These are phyloP conservation scores for Tylopilus sp. DNA, from an alignment of 1,284 basidiomycete genomes.

Conservation along the genomic window DNA sequence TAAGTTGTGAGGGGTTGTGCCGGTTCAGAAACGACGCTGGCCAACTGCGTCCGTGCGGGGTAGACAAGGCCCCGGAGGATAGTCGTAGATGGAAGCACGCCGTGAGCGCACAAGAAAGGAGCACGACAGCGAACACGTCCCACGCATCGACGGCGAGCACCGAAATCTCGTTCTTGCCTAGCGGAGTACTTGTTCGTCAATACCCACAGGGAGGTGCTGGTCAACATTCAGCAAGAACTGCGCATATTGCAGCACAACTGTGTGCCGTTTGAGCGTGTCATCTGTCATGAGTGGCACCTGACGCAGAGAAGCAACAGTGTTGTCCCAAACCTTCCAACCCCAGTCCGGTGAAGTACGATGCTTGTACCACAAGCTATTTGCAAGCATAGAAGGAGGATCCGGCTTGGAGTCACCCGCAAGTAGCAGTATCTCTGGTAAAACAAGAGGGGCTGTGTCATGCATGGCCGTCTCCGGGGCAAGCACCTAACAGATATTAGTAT, in stretches of 20 bases:
- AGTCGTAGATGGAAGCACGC: slow-evolving; percentile 76
- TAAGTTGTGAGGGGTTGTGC: slow-evolving; percentile 58
- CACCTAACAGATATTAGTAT: slow-evolving; percentile 46
- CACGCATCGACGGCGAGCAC: slow-evolving; percentile 70
- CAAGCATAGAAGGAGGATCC: slow-evolving; percentile 73
- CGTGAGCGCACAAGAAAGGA: slow-evolving; percentile 72
- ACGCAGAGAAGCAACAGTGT: slow-evolving; percentile 74
- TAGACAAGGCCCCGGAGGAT: slow-evolving; percentile 80
- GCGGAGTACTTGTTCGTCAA: slow-evolving; percentile 72
- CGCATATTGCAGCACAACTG: slow-evolving; percentile 72
- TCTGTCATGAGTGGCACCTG: slow-evolving; percentile 68
- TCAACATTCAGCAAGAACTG: slow-evolving; percentile 77
- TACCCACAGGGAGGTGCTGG: slow-evolving; percentile 75
- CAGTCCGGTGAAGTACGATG: slow-evolving; percentile 77
- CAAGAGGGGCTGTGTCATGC: slow-evolving; percentile 65
- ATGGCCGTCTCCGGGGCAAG: slow-evolving; percentile 58
- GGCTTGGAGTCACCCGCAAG: slow-evolving; percentile 66
- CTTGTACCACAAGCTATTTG: slow-evolving; percentile 82
- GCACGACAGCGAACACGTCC: slow-evolving; percentile 70
- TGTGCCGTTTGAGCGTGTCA: slow-evolving; percentile 57
- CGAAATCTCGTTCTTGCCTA: slow-evolving; percentile 75
- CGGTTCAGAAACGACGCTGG: slow-evolving; percentile 49
- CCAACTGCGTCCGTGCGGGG: slow-evolving; percentile 73
- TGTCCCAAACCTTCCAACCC: slow-evolving; percentile 86
- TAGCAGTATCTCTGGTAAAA: slow-evolving; percentile 74